A percentile compares a stretch with the other conserved stretches of the same genome.
Evolutionary conservation across 2,329 filamentous ascomycete species (phyloP).

Genomic region (Fusarium nodosum): DNA sequence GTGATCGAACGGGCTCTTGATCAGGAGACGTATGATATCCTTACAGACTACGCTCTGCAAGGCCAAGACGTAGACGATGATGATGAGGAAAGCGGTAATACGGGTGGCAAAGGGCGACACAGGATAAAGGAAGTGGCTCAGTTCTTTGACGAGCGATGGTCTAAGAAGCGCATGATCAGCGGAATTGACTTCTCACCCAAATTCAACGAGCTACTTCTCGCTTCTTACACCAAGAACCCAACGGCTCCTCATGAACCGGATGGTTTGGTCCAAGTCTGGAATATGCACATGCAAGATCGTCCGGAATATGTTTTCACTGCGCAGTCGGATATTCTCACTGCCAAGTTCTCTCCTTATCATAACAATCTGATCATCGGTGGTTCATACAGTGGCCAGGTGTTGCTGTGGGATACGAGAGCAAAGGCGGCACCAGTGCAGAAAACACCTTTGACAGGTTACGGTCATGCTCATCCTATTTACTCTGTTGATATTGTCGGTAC

Average conservation of each 20-base stretch:
- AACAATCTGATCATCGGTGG: slow-evolving; percentile 96
- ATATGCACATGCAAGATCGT: slow-evolving; percentile 91
- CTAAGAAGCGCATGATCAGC: slow-evolving; percentile 97
- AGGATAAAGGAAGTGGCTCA: slow-evolving; percentile 89
- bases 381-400: slow-evolving; percentile 94
- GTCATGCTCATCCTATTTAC: slow-evolving; percentile 97
- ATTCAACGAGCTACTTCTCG: slow-evolving; percentile 91
- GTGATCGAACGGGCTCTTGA: slow-evolving; percentile 96
- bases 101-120: slow-evolving; percentile 77
- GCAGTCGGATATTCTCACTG: slow-evolving; percentile 93
- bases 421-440: slow-evolving; percentile 93
- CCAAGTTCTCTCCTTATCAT: slow-evolving; percentile 98
- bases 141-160: slow-evolving; percentile 96
- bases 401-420: slow-evolving; percentile 96
- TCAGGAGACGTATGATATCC: slow-evolving; percentile 90
- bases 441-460: slow-evolving; percentile 92
- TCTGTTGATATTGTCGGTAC: slow-evolving; percentile 96
- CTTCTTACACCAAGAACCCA: slow-evolving; percentile 97
- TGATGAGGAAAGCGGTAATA: slow-evolving; percentile 80
- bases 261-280: slow-evolving; percentile 96
- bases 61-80: slow-evolving; percentile 83
- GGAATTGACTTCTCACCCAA: slow-evolving; percentile 96
- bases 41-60: slow-evolving; percentile 92
- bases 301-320: slow-evolving; percentile 98
- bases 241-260: slow-evolving; percentile 94